phyloP scores from a whole-genome alignment of 192 early-diverging fungal genomes.

The Geosiphon pyriformis region DNA sequence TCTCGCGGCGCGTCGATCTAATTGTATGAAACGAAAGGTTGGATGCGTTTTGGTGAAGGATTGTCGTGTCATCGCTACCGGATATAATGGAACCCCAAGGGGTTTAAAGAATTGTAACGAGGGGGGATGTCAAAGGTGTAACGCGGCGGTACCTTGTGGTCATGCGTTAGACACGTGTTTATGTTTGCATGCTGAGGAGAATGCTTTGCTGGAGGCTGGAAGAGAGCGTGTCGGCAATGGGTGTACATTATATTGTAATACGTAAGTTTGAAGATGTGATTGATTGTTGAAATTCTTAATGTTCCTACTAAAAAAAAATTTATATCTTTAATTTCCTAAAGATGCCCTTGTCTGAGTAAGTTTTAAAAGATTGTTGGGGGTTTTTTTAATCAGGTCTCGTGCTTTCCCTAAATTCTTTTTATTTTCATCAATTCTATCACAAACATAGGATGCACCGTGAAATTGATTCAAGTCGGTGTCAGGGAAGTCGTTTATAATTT shows the following conservation, averaged over 20 bases:
- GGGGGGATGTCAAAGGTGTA: constrained; percentile 92
- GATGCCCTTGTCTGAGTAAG: constrained; percentile 66
- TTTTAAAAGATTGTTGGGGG: background rate
- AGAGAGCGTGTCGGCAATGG: constrained; percentile 74
- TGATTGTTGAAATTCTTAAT: no score
- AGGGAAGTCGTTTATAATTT: constrained; percentile 79
- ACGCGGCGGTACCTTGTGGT: constrained; percentile 76
- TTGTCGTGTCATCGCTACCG: constrained; percentile 86
- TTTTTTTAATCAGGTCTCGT: background rate
- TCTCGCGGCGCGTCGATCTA: constrained; percentile 81
- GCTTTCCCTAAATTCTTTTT: background rate
- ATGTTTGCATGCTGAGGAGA: constrained; percentile 98
- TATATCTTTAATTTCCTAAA: constrained; percentile 14
- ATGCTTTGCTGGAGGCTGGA: constrained; percentile 95
- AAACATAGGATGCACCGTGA: constrained; percentile 81
- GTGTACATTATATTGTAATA: constrained; percentile 92
- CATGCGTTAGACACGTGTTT: constrained; percentile 78
- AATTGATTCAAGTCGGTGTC: constrained; percentile 93
- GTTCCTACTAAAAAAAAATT: background rate
- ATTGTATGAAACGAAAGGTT: constrained; percentile 98
- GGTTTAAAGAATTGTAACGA: constrained; percentile 91
- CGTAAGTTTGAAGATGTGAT: constrained; percentile 38
- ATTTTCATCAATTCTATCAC: background rate
- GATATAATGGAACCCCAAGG: constrained; percentile 98
- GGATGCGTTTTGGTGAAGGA: constrained; percentile 91